Percentiles rank a stretch among this genome's conserved stretches.
phyloP scores from a whole-genome alignment of 768 basidiomycete genomes.

The Tulasnella sp. region DNA sequence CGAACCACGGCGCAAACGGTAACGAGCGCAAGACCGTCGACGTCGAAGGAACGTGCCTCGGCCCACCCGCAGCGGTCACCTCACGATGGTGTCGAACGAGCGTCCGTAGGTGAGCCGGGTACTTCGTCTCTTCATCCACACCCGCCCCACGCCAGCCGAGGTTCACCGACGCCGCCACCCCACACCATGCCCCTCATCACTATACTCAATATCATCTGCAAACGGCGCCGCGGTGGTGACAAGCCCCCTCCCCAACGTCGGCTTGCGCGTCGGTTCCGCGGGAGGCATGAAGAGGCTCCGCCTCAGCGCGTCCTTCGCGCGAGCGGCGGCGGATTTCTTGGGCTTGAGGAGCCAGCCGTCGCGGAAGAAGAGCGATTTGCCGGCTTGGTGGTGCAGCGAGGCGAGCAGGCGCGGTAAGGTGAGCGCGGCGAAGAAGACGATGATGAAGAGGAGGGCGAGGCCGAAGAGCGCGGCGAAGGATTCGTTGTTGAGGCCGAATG shows the following conservation, averaged over 20 bases:
- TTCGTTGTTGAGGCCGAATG: conserved; percentile 42
- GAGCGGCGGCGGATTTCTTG: neutral
- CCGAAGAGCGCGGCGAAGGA: conserved; percentile 45
- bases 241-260: neutral
- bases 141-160: neutral
- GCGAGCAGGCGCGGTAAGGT: neutral
- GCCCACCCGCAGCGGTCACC: conserved; percentile 34
- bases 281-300: neutral
- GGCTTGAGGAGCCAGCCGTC: conserved; percentile 24
- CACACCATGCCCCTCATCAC: conserved; percentile 30
- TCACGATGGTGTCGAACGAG: neutral
- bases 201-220: neutral
- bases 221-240: neutral
- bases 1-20: conserved; percentile 43
- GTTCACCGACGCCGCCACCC: no score
- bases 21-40: conserved; percentile 42
- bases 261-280: neutral
- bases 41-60: conserved; percentile 49
- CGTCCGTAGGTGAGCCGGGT: neutral
- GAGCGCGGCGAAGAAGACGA: conserved; percentile 48
- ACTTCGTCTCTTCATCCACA: neutral
- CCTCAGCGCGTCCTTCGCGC: neutral
- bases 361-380: conserved; percentile 17
- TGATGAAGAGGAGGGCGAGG: conserved; percentile 41
- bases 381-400: conserved; percentile 40